Conservation (phyloP, 2,329 filamentous ascomycete species). For the Aspergillus japonicus region DNA sequence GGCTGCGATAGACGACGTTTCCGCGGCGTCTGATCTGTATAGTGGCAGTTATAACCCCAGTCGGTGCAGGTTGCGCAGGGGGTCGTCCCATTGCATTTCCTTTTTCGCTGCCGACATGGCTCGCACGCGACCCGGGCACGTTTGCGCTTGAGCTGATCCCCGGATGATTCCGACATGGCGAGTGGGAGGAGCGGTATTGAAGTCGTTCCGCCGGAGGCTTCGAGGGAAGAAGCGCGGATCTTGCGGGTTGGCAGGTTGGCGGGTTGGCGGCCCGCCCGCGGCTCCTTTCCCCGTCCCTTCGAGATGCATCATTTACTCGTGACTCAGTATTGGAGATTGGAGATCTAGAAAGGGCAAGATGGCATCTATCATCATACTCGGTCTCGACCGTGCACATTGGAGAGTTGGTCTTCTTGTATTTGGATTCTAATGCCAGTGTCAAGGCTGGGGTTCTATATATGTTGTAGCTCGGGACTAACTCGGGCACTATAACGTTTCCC, state of each 20-base stretch:
- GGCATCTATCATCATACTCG: too few relatives aligned
- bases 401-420: too few relatives aligned
- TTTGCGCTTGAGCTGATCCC: conserved; percentile 27
- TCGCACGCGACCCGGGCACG: conserved; percentile 26
- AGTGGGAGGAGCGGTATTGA: background rate
- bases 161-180: background rate
- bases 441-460: too few relatives aligned
- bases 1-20: conserved; percentile 3
- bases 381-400: too few relatives aligned
- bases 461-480: too few relatives aligned
- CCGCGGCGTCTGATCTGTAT: conserved; percentile 4
- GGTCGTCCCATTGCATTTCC: conserved; percentile 28
- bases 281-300: background rate
- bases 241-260: background rate
- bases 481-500: too few relatives aligned
- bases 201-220: background rate
- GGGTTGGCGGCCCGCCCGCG: background rate
- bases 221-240: background rate
- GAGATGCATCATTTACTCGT: background rate
- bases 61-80: conserved; percentile 29
- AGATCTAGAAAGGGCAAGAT: too few relatives aligned
- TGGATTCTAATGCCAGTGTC: too few relatives aligned
- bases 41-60: conserved; percentile 33
- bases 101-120: conserved; percentile 31
- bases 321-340: too few relatives aligned